These are phyloP conservation scores for Puccinia brachypodii DNA, from an alignment of 1,284 basidiomycete genomes.

Conservation along the genomic window DNA sequence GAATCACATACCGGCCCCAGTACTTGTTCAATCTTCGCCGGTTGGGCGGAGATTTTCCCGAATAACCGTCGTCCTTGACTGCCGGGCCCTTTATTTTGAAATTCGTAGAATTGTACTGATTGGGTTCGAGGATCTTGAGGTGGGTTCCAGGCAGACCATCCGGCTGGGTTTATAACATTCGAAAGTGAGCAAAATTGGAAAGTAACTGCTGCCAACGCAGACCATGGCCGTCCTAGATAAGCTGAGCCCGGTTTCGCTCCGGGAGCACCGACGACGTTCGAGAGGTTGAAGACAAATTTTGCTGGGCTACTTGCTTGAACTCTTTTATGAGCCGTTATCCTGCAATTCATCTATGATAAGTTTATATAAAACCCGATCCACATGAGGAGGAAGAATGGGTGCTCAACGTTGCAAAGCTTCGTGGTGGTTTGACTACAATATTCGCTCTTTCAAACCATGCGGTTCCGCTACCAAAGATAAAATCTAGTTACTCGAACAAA, in stretches of 20 bases:
- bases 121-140: conserved; percentile 23
- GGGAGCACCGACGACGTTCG: not conserved
- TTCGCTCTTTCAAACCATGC: conserved; percentile 29
- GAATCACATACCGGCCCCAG: conserved; percentile 10
- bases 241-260: conserved; percentile 23
- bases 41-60: not conserved
- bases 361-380: not conserved
- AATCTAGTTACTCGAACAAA: conserved; percentile 6
- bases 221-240: conserved; percentile 42
- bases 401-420: not conserved
- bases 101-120: conserved; percentile 29
- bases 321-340: conserved; percentile 40
- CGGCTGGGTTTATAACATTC: conserved; percentile 30
- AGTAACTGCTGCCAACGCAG: conserved; percentile 10
- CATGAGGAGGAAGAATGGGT: not conserved
- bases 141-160: conserved; percentile 39
- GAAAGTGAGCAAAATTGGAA: conserved; percentile 34
- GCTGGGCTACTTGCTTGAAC: not conserved
- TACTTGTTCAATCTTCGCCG: conserved; percentile 17
- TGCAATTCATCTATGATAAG: not conserved
- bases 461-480: conserved; percentile 29
- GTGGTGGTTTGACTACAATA: conserved; percentile 18
- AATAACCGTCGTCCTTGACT: conserved; percentile 13
- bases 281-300: conserved; percentile 35
- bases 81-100: conserved; percentile 22